phyloP scores from a whole-genome alignment of 805 yeast species.

The Ogataea philodendri region DNA sequence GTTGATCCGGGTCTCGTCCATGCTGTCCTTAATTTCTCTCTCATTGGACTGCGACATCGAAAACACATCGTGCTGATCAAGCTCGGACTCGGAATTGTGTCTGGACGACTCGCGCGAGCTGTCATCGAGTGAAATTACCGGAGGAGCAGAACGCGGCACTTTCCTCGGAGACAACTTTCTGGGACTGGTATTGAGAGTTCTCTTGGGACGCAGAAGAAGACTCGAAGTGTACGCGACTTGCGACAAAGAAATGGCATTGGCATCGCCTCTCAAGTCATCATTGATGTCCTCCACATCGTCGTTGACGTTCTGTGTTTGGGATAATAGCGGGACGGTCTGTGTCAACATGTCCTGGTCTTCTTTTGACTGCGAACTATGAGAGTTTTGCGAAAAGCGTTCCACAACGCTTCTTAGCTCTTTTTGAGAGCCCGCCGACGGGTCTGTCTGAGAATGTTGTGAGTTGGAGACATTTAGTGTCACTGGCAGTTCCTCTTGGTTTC shows the following conservation, averaged over 20 bases:
- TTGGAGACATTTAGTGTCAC: conserved; percentile 9
- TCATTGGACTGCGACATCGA: neutral
- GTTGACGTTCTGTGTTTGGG: conserved; percentile 1
- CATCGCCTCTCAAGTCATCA: conserved; percentile 1
- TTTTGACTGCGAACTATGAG: conserved; percentile 2
- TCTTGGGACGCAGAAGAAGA: conserved; percentile 4
- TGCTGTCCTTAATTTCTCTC: conserved; percentile 6
- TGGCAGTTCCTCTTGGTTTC: conserved; percentile 5
- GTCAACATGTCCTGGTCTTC: conserved; percentile 3
- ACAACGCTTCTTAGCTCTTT: conserved; percentile 1
- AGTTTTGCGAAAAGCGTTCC: conserved; percentile 2
- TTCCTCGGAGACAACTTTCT: conserved; percentile 3
- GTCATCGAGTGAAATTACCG: conserved; percentile 12
- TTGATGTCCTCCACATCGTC: conserved; percentile 3
- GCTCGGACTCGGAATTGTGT: conserved; percentile 36
- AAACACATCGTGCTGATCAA: conserved; percentile 27
- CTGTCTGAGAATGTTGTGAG: conserved; percentile 10
- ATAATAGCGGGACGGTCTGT: conserved; percentile 3
- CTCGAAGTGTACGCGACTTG: conserved; percentile 12
- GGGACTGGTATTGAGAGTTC: conserved; percentile 1
- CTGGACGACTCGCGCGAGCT: conserved; percentile 29
- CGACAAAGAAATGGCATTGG: conserved; percentile 4
- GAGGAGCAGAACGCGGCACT: neutral
- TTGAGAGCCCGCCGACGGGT: conserved; percentile 1
- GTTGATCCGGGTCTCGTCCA: conserved; percentile 9